These are phyloP conservation scores for Cicer pinnatifidum DNA, from an alignment of 306 rosid genomes.

Conservation along the genomic window DNA sequence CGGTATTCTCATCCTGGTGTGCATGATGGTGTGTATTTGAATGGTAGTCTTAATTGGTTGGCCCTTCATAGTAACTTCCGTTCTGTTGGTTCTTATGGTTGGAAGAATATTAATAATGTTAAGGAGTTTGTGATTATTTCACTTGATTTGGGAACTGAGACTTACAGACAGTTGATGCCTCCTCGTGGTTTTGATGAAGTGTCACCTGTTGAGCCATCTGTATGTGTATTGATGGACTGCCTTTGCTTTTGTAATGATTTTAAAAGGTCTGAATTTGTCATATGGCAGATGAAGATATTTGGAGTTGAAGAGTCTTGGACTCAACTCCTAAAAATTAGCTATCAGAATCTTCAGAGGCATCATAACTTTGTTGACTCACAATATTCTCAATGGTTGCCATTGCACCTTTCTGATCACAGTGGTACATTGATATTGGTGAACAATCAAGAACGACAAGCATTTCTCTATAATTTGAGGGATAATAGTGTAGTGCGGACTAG, in stretches of 20 bases:
- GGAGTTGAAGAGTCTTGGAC: conserved; percentile 26
- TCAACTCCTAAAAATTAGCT: conserved; percentile 4
- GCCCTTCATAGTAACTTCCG: not conserved
- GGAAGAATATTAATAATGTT: not conserved
- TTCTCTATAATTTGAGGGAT: conserved; percentile 9
- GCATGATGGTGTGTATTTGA: conserved; percentile 5
- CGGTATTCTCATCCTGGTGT: conserved; percentile 7
- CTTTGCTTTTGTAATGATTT: conserved; percentile 14
- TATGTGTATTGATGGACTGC: not conserved
- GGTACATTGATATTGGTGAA: conserved; percentile 21
- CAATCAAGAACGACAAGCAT: not conserved
- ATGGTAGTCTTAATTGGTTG: conserved; percentile 18
- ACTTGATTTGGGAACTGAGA: conserved; percentile 3
- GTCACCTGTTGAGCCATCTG: conserved; percentile 6
- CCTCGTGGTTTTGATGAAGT: conserved; percentile 1
- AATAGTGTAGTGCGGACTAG: conserved; percentile 10
- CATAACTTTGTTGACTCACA: not conserved
- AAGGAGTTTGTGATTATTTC: conserved; percentile 10
- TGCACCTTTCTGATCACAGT: not conserved
- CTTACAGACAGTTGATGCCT: not conserved
- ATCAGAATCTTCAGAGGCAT: conserved; percentile 1
- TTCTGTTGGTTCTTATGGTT: not conserved
- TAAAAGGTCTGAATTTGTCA: not conserved
- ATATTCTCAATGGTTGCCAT: conserved; percentile 1
- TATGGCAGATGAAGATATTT: conserved; percentile 22